Evolutionary conservation across 2,329 filamentous ascomycete species (phyloP).

Genomic region (Pseudonectria buxi): DNA sequence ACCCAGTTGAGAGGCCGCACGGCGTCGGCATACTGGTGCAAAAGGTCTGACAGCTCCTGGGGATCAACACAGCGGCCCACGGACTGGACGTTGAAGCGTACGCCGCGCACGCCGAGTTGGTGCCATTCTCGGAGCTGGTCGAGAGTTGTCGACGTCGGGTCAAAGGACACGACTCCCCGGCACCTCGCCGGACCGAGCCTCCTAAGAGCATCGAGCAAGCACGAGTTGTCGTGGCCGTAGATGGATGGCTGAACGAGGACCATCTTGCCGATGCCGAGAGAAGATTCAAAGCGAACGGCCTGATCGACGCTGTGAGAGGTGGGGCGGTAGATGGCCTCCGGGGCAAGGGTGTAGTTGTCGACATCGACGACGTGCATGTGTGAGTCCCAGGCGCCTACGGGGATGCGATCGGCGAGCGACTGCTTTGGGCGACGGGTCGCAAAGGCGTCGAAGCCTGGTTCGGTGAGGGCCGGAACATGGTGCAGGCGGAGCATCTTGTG

Average conservation of each 20-base stretch:
- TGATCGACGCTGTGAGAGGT: conserved; percentile 41
- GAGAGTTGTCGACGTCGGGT: conserved; percentile 34
- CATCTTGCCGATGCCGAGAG: conserved; percentile 46
- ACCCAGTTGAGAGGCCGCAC: conserved; percentile 48
- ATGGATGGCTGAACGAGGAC: conserved; percentile 57
- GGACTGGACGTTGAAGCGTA: conserved; percentile 53
- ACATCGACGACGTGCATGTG: conserved; percentile 60
- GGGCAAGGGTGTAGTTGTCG: conserved; percentile 39
- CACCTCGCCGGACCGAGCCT: conserved; percentile 41
- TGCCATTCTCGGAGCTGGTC: conserved; percentile 46
- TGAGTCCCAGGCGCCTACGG: conserved; percentile 48
- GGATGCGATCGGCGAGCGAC: conserved; percentile 24
- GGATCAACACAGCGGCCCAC: conserved; percentile 35
- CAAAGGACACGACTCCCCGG: conserved; percentile 50
- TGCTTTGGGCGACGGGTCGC: not conserved
- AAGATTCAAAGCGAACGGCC: conserved; percentile 43
- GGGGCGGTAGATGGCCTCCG: conserved; percentile 45
- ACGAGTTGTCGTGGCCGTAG: conserved; percentile 55
- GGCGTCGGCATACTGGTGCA: conserved; percentile 43
- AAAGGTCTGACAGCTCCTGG: conserved; percentile 32
- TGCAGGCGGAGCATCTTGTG: no score
- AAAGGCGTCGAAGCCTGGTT: not conserved
- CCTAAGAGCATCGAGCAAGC: conserved; percentile 47
- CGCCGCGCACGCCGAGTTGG: conserved; percentile 48
- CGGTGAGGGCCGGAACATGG: no score